These are phyloP conservation scores for Debaryomycetaceae sp. DNA, from an alignment of 1,139 yeast species.

Conservation along the genomic window DNA sequence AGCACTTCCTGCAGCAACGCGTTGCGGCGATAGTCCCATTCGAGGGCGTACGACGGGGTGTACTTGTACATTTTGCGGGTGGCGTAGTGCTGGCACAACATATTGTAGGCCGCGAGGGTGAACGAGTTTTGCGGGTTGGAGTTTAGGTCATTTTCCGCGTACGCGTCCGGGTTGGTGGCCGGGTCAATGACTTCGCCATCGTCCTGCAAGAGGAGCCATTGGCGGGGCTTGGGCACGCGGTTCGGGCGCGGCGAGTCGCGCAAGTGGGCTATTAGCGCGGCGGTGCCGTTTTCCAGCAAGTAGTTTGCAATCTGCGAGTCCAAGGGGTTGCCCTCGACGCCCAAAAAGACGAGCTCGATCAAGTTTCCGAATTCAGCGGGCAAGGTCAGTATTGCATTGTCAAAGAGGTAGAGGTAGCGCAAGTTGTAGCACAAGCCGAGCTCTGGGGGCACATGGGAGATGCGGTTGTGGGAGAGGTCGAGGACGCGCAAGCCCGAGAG, in stretches of 20 bases:
- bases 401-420: conserved; percentile 77
- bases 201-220: conserved; percentile 70
- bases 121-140: conserved; percentile 30
- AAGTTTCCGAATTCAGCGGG: conserved; percentile 84
- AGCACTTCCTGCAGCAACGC: conserved; percentile 63
- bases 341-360: conserved; percentile 76
- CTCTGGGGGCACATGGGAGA: conserved; percentile 66
- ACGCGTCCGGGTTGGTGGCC: conserved; percentile 20
- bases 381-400: conserved; percentile 63
- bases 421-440: conserved; percentile 75
- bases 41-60: conserved; percentile 95
- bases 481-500: conserved; percentile 70
- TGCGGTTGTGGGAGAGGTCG: conserved; percentile 72
- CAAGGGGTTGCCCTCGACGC: conserved; percentile 88
- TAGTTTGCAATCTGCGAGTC: conserved; percentile 55
- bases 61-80: conserved; percentile 86
- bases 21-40: conserved; percentile 86
- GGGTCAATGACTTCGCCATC: conserved; percentile 56
- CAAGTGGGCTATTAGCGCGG: conserved; percentile 66
- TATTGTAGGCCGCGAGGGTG: conserved; percentile 79
- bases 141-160: conserved; percentile 12
- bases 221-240: conserved; percentile 59
- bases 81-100: conserved; percentile 92
- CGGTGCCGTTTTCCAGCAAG: conserved; percentile 74
- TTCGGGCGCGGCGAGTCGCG: conserved; percentile 74